Evolutionary conservation across 2,329 filamentous ascomycete genomes (phyloP), one percentile per base, ranked within the genome.

Genomic region (Aureobasidium sp.): DNA sequence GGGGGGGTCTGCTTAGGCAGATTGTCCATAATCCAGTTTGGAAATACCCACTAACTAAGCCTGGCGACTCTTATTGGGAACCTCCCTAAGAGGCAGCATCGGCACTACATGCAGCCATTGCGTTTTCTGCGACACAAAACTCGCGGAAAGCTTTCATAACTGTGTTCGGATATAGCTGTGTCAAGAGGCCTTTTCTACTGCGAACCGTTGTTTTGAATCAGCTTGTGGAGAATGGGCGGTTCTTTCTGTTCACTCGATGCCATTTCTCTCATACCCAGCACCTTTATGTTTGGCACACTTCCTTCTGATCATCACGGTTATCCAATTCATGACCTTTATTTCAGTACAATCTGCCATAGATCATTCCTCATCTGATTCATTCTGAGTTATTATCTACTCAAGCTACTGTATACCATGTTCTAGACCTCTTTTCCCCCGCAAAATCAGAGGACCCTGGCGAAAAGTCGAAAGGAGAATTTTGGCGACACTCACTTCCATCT

Each of bases 381-480:
- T 13, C 1, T 1, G 13, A 21, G 29, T 5, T 19, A 17, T 51
- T 17, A 7, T 25, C n/a, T 15, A 38, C n/a, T n/a, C n/a, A n/a
- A n/a, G n/a, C n/a, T n/a, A n/a, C n/a, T n/a, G n/a, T n/a, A n/a
- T 25, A 25, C 33, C 47, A 51, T 31, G 17, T 21, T 54, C 23
- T 38, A 53, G 49, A 19, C n/a, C 35, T 31, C n/a, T 23, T 23
- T 27, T 54, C 15, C 50, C 50, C 50, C 50, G 25, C 50, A 54
- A 42, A 42, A 42, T 40, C n/a, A 15, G 25, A 19, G 25, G 37
- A 54, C 50, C 37, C 50, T n/a, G 25, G 31, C 21, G 37, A 54
- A 54, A 54, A 54, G 50, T 54, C 23, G 25, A 54, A 38, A 54
- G 17, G 31, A 54, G 37, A 54, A 42, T 54, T 54, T 54, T 54